These are phyloP conservation scores for Achaetomium macrosporum DNA, from an alignment of 2,329 filamentous ascomycete species.

Conservation along the genomic window DNA sequence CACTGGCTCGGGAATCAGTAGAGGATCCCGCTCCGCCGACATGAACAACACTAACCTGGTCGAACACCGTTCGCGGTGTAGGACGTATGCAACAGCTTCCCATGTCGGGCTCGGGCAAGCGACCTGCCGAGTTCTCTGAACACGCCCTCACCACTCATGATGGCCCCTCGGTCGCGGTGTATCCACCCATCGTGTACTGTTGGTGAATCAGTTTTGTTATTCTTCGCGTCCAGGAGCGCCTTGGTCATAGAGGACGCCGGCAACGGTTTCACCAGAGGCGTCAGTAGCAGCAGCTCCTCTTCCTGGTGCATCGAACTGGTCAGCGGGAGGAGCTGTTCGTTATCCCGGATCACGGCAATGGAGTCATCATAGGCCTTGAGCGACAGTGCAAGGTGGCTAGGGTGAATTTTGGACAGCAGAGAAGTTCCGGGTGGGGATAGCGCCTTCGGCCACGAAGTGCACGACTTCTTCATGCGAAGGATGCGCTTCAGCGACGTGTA, in stretches of 20 bases:
- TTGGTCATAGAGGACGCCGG: slow-evolving; percentile 81
- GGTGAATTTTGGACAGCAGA: slow-evolving; percentile 73
- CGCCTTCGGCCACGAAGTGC: slow-evolving; percentile 86
- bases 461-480: slow-evolving; percentile 72
- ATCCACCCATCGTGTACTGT: slow-evolving; percentile 49
- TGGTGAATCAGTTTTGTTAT: slow-evolving; percentile 31
- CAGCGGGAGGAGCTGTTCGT: slow-evolving; percentile 75
- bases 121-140: slow-evolving; percentile 85
- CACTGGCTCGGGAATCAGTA: slow-evolving; percentile 41
- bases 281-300: slow-evolving; percentile 84
- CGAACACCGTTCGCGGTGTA: slow-evolving; percentile 91
- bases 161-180: slow-evolving; percentile 54
- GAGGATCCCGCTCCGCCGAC: background rate
- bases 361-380: slow-evolving; percentile 85
- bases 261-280: slow-evolving; percentile 85
- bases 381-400: slow-evolving; percentile 73
- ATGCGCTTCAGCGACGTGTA: slow-evolving; percentile 75
- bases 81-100: slow-evolving; percentile 85
- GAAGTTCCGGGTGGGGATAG: slow-evolving; percentile 78
- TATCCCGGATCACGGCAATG: slow-evolving; percentile 88
- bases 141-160: slow-evolving; percentile 90
- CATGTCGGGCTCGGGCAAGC: slow-evolving; percentile 77
- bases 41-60: slow-evolving; percentile 45
- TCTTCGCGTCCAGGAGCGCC: slow-evolving; percentile 54
- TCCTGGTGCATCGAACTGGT: slow-evolving; percentile 74